Percentiles rank a stretch among this genome's conserved stretches.
Evolutionary conservation across 495 filamentous ascomycete genomes (phyloP).

Genomic region (Talaromyces proteolyticus): DNA sequence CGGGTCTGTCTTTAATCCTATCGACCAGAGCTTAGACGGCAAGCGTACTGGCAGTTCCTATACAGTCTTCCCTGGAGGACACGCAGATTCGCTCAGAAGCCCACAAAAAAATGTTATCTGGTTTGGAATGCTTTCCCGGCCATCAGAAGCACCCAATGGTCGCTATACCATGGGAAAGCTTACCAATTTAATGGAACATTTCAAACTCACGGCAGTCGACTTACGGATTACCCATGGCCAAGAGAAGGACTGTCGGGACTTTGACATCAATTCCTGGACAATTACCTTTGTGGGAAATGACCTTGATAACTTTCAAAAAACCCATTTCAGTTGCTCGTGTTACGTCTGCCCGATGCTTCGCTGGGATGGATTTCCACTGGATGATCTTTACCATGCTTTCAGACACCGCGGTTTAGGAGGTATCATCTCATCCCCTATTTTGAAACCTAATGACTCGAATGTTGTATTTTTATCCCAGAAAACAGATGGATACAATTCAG

Average conservation of each 20-base stretch:
- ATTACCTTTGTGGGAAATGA: slow-evolving; percentile 84
- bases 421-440: slow-evolving; percentile 67
- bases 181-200: slow-evolving; percentile 41
- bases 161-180: slow-evolving; percentile 37
- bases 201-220: slow-evolving; percentile 37
- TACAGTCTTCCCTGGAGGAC: slow-evolving; percentile 49
- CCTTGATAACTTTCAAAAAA: slow-evolving; percentile 66
- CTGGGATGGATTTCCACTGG: slow-evolving; percentile 45
- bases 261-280: slow-evolving; percentile 47
- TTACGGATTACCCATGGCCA: slow-evolving; percentile 54
- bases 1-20: slow-evolving; percentile 49
- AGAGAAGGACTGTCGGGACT: slow-evolving; percentile 42
- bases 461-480: slow-evolving; percentile 78
- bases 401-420: slow-evolving; percentile 48
- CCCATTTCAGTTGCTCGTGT: slow-evolving; percentile 67
- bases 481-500: slow-evolving; percentile 78
- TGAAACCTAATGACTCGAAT: slow-evolving; percentile 64
- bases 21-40: slow-evolving; percentile 41
- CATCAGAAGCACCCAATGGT: slow-evolving; percentile 28
- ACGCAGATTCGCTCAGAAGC: slow-evolving; percentile 53
- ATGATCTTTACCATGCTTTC: slow-evolving; percentile 28
- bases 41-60: slow-evolving; percentile 46
- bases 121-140: slow-evolving; percentile 57
- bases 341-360: slow-evolving; percentile 58
- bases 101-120: slow-evolving; percentile 65